phyloP scores from a whole-genome alignment of 306 rosid species.

The Cucumis sativus region DNA sequence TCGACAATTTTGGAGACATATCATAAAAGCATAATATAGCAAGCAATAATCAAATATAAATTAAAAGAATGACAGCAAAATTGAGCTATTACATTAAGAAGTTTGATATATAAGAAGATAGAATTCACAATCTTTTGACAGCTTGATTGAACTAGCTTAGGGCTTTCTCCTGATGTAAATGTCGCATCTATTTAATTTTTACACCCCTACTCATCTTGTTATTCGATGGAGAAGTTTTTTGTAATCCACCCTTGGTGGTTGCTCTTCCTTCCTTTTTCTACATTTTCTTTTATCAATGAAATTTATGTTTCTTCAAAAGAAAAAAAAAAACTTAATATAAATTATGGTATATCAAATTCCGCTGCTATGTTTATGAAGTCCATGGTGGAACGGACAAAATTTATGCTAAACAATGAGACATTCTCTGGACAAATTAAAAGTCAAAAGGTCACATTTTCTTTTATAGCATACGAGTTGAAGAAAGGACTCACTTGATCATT shows the following conservation, averaged over 20 bases:
- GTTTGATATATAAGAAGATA: background rate
- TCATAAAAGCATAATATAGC: background rate
- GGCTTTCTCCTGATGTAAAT: background rate
- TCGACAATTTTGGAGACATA: background rate
- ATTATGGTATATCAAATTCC: background rate
- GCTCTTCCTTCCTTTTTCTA: background rate
- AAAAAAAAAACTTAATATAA: background rate
- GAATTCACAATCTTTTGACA: background rate
- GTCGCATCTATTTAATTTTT: background rate
- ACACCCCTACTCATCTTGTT: background rate
- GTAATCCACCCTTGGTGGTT: background rate
- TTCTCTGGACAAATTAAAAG: background rate
- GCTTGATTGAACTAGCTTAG: background rate
- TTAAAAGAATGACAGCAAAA: background rate
- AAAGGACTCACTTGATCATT: slow-evolving; percentile 58
- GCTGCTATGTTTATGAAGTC: background rate
- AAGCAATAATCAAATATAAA: background rate
- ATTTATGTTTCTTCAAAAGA: background rate
- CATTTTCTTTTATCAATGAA: background rate
- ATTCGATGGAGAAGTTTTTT: background rate
- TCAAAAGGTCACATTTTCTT: background rate
- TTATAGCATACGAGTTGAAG: slow-evolving; percentile 14
- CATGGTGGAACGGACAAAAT: background rate
- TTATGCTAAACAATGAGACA: background rate
- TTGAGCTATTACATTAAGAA: background rate